Evolutionary conservation across 192 early-diverging fungal genomes (phyloP).

Genomic region (Podila epigama): DNA sequence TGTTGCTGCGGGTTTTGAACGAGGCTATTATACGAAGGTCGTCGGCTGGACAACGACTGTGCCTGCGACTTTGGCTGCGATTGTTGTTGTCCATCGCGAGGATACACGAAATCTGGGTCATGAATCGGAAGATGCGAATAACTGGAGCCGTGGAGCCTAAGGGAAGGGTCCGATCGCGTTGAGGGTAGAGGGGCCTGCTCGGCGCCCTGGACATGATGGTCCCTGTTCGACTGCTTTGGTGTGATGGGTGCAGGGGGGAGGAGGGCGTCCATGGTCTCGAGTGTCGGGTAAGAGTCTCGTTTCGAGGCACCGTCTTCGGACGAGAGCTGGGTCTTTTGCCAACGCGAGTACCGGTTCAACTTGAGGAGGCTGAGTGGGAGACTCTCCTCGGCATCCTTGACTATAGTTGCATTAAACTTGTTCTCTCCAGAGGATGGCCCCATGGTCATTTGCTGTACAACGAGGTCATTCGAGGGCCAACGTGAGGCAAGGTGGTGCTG

Average conservation of each 20-base stretch:
- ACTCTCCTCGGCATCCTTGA: neutral
- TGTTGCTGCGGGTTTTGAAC: too few species aligned
- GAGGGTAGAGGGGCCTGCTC: neutral
- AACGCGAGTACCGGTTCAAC: constrained; percentile 3
- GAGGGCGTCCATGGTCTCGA: constrained; percentile 3
- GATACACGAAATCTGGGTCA: constrained; percentile 17
- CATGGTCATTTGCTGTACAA: neutral
- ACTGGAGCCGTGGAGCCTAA: constrained; percentile 30
- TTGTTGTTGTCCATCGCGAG: neutral
- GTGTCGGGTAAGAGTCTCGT: constrained; percentile 8
- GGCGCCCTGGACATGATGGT: neutral
- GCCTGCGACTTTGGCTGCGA: neutral
- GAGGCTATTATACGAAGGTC: too few species aligned
- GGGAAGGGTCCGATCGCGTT: constrained; percentile 8
- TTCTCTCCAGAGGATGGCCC: neutral
- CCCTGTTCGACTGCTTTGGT: neutral
- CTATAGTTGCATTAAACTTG: too few species aligned
- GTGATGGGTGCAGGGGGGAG: constrained; percentile 24
- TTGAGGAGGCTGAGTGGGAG: neutral
- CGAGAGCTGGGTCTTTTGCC: constrained; percentile 42
- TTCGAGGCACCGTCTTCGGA: constrained; percentile 21
- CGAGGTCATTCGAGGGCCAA: neutral
- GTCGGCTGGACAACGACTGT: neutral
- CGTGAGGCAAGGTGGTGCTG: neutral
- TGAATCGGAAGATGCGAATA: constrained; percentile 16